A percentile compares a stretch with the other conserved stretches of the same genome.
phyloP scores from a whole-genome alignment of 202 grass and related monocot genomes.

The Sporobolus alterniflorus region DNA sequence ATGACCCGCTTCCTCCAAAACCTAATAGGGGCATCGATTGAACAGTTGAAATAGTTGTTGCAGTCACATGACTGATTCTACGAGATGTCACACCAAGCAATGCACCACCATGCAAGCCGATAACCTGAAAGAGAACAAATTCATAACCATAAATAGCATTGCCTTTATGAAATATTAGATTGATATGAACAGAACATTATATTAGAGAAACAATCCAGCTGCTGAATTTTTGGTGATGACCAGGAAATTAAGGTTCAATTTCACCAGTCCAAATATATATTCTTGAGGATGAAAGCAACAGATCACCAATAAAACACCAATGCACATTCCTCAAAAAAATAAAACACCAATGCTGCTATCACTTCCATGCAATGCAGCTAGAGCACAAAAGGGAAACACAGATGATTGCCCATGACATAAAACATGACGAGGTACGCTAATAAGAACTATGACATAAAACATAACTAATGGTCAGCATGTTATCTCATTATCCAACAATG shows the following conservation, averaged over 20 bases:
- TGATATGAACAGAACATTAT: background rate
- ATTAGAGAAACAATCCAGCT: background rate
- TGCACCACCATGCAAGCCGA: slow-evolving; percentile 98
- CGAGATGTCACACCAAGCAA: slow-evolving; percentile 96
- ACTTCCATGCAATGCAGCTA: slow-evolving; percentile 10
- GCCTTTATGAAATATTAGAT: slow-evolving; percentile 3
- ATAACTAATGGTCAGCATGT: background rate
- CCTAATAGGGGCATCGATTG: slow-evolving; percentile 95
- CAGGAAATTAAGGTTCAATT: slow-evolving; percentile 17
- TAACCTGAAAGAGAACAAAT: slow-evolving; percentile 63
- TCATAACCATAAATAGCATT: slow-evolving; percentile 1
- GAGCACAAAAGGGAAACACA: slow-evolving; percentile 2
- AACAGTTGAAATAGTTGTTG: slow-evolving; percentile 93
- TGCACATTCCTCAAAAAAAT: slow-evolving; percentile 5
- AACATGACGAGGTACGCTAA: background rate
- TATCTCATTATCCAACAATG: background rate
- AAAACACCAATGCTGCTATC: slow-evolving; percentile 1
- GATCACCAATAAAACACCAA: slow-evolving; percentile 10
- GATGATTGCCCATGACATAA: slow-evolving; percentile 5
- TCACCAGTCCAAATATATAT: slow-evolving; percentile 25
- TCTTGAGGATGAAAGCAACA: slow-evolving; percentile 19
- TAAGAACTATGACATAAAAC: background rate
- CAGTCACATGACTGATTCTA: slow-evolving; percentile 83
- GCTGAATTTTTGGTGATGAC: background rate
- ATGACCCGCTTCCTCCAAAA: slow-evolving; percentile 84